A percentile compares a stretch with the other conserved stretches of the same genome.
Conservation (phyloP, 257 asterid genomes). For the Prunella vulgaris region DNA sequence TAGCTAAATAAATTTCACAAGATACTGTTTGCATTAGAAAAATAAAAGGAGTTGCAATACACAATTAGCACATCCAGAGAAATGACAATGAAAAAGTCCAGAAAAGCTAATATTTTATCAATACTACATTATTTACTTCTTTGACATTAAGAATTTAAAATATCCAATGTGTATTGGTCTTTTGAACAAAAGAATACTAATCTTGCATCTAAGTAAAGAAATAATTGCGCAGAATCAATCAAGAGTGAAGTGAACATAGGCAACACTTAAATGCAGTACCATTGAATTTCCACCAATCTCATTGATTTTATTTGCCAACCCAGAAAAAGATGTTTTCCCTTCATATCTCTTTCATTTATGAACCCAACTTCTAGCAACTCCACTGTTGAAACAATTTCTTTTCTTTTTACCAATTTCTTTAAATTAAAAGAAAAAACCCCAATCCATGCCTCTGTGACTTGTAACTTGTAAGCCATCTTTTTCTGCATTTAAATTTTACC, state of each 20-base stretch:
- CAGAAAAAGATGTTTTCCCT: conserved; percentile 3
- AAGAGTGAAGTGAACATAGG: conserved; percentile 15
- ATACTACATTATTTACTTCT: background rate
- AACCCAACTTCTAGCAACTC: conserved; percentile 34
- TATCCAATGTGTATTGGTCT: background rate
- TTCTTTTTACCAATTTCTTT: conserved; percentile 1
- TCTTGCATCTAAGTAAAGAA: background rate
- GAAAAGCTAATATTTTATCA: background rate
- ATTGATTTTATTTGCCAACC: conserved; percentile 38
- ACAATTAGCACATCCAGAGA: background rate
- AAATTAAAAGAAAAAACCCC: conserved; percentile 1
- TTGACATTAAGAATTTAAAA: background rate
- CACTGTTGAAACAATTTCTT: conserved; percentile 17
- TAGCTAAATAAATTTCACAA: no score
- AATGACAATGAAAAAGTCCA: background rate
- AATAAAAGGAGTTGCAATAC: background rate
- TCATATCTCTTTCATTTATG: conserved; percentile 39
- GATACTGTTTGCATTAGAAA: no score
- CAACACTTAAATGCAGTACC: conserved; percentile 32
- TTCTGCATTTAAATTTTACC: conserved; percentile 6
- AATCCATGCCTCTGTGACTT: conserved; percentile 15
- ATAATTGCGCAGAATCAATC: conserved; percentile 4
- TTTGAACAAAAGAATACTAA: background rate
- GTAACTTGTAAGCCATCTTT: conserved; percentile 15
- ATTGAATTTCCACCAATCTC: conserved; percentile 38